Evolutionary conservation across 306 rosid species (phyloP).

Genomic region (Hylodesmum podocarpum): DNA sequence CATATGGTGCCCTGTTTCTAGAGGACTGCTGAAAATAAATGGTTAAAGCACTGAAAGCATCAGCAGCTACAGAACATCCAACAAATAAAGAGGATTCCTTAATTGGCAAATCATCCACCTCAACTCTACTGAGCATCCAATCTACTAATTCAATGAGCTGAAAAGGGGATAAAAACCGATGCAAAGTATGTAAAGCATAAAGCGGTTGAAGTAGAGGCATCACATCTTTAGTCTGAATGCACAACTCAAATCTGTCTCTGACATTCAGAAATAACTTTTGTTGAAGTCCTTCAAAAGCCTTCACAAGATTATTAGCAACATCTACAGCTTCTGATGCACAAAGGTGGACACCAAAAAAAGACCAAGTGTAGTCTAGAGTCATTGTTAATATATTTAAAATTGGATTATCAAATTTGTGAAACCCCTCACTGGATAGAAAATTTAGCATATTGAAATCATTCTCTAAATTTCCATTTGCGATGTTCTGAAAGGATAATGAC

Average conservation of each 20-base stretch:
- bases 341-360: conserved; percentile 36
- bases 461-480: conserved; percentile 30
- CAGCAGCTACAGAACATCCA: conserved; percentile 68
- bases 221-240: conserved; percentile 40
- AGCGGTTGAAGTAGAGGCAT: conserved; percentile 48
- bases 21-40: conserved; percentile 55
- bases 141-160: conserved; percentile 73
- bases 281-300: conserved; percentile 49
- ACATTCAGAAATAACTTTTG: conserved; percentile 52
- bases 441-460: conserved; percentile 40
- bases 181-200: conserved; percentile 54
- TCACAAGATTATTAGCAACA: conserved; percentile 40
- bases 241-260: conserved; percentile 49
- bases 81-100: conserved; percentile 50
- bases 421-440: conserved; percentile 44
- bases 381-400: conserved; percentile 58
- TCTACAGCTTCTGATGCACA: conserved; percentile 40
- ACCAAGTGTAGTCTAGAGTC: conserved; percentile 55
- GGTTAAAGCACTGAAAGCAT: conserved; percentile 66
- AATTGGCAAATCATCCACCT: conserved; percentile 36
- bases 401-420: conserved; percentile 47
- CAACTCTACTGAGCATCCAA: conserved; percentile 66
- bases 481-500: conserved; percentile 47
- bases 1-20: conserved; percentile 47
- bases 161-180: conserved; percentile 66